phyloP scores from a whole-genome alignment of 352 stramenopile genomes.

The Globisporangium cederbergense region DNA sequence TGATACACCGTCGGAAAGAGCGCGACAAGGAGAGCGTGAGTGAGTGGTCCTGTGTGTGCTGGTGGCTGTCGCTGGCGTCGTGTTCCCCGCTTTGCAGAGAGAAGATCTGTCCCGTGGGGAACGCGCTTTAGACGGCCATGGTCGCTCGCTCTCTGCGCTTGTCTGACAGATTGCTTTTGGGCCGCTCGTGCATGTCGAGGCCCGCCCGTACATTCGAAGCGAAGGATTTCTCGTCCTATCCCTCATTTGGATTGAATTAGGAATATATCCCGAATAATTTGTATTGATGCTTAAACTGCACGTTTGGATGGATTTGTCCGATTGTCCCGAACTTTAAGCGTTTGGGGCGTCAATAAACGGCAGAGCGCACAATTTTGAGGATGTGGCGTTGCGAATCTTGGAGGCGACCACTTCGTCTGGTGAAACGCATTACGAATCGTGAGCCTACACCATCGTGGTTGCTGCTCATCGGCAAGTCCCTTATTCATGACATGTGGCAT shows the following conservation, averaged over 20 bases:
- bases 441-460: too few relatives aligned
- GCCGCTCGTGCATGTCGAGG: not conserved
- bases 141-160: not conserved
- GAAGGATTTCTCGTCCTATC: constrained; percentile 13
- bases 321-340: not conserved
- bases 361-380: not conserved
- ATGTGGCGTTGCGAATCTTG: not conserved
- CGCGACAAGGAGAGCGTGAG: not conserved
- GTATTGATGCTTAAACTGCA: not conserved
- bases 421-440: not conserved
- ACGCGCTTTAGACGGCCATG: constrained; percentile 7
- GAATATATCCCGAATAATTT: not conserved
- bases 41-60: not conserved
- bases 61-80: not conserved
- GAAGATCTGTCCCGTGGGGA: constrained; percentile 9
- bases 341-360: not conserved
- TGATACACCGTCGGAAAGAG: constrained; percentile 4
- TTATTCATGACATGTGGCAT: too few relatives aligned
- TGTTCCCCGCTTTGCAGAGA: constrained; percentile 8
- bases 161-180: constrained; percentile 6
- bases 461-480: too few relatives aligned
- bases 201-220: not conserved
- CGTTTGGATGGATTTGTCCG: not conserved
- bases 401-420: not conserved
- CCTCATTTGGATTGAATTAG: not conserved